Percentiles rank a stretch among this genome's conserved stretches.
Evolutionary conservation across 495 filamentous ascomycete genomes (phyloP).

Genomic region (Choiromyces venosus): DNA sequence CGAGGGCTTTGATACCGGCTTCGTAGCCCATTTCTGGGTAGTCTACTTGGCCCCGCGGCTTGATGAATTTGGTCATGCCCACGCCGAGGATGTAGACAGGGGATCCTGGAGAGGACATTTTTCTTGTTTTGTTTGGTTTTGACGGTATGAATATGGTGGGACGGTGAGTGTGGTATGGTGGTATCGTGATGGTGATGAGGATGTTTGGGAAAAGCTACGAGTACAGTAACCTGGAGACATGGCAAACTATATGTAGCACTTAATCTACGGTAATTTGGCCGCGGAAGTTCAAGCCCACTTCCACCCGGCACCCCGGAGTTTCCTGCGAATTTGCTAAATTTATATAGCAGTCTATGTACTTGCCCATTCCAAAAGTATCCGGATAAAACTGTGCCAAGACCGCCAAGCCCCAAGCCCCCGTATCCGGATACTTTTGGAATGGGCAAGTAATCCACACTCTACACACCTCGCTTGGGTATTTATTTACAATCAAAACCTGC

Average conservation of each 20-base stretch:
- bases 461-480: background rate
- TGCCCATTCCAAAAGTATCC: too few relatives aligned
- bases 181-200: background rate
- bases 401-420: too few relatives aligned
- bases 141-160: background rate
- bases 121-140: background rate
- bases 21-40: constrained; percentile 90
- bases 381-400: too few relatives aligned
- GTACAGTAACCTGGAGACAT: background rate
- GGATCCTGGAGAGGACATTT: constrained; percentile 18
- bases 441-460: too few relatives aligned
- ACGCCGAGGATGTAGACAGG: constrained; percentile 89
- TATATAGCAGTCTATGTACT: too few relatives aligned
- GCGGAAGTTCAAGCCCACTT: background rate
- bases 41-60: constrained; percentile 86
- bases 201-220: background rate
- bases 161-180: background rate
- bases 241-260: too few relatives aligned
- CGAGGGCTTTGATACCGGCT: constrained; percentile 89
- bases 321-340: too few relatives aligned
- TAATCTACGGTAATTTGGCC: too few relatives aligned
- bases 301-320: background rate
- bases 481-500: too few relatives aligned
- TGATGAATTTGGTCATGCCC: constrained; percentile 99
- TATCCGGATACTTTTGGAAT: too few relatives aligned